These are phyloP conservation scores for Aspergillus japonicus DNA, from an alignment of 2,329 filamentous ascomycete species.

Conservation along the genomic window DNA sequence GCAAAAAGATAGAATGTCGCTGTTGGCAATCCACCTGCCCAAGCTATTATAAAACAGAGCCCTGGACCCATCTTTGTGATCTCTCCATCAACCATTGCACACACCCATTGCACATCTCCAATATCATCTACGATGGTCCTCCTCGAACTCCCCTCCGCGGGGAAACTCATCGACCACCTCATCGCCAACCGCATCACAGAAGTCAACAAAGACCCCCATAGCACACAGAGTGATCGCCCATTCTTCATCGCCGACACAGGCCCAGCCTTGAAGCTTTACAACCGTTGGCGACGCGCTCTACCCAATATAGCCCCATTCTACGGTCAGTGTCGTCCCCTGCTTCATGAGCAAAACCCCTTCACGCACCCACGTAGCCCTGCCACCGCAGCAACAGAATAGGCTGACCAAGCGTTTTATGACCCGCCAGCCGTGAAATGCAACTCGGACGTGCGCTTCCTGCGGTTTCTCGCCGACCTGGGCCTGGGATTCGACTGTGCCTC, in stretches of 20 bases:
- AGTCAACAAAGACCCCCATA: background rate
- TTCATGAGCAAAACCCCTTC: background rate
- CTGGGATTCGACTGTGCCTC: conserved; percentile 32
- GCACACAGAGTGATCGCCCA: background rate
- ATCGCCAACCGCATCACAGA: background rate
- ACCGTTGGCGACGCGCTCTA: background rate
- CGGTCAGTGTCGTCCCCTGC: background rate
- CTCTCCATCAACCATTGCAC: background rate
- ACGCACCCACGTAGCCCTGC: background rate
- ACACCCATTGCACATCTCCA: background rate
- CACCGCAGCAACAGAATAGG: background rate
- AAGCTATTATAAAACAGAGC: background rate
- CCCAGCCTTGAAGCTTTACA: background rate
- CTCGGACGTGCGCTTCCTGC: conserved; percentile 23
- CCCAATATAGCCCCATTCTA: background rate
- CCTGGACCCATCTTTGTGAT: background rate
- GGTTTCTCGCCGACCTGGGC: conserved; percentile 22
- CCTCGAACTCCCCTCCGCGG: background rate
- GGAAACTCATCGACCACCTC: background rate
- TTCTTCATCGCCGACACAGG: background rate
- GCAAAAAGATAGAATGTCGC: background rate
- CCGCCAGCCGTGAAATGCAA: conserved; percentile 32
- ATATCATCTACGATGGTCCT: background rate
- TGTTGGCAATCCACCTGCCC: background rate
- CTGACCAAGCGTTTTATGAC: background rate